Evolutionary conservation across 352 stramenopile species (phyloP).

Genomic region (Pythium chondricola): DNA sequence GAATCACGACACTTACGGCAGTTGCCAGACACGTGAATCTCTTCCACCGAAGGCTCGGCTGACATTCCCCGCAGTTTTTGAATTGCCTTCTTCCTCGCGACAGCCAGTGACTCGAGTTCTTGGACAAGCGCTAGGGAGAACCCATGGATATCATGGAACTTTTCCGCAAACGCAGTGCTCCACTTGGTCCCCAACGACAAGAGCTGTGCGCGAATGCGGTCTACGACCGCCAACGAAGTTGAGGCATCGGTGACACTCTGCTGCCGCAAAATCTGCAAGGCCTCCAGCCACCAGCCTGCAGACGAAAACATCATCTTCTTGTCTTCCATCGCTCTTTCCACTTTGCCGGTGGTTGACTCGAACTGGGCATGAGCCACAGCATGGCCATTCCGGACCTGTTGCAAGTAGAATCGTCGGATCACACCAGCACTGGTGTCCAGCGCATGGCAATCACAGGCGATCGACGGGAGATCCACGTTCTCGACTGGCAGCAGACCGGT

Average conservation of each 20-base stretch:
- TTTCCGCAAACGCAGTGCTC: constrained; percentile 32
- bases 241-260: not conserved
- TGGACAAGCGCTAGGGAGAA: constrained; percentile 42
- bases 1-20: constrained; percentile 54
- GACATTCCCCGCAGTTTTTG: constrained; percentile 31
- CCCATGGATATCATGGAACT: constrained; percentile 37
- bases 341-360: not conserved
- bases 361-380: constrained; percentile 2
- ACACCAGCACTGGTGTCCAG: constrained; percentile 1
- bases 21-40: constrained; percentile 62
- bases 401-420: constrained; percentile 16
- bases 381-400: constrained; percentile 7
- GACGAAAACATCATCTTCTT: constrained; percentile 30
- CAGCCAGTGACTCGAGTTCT: constrained; percentile 40
- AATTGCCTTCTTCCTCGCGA: constrained; percentile 26
- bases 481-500: constrained; percentile 5
- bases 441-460: constrained; percentile 28
- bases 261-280: constrained; percentile 28
- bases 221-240: constrained; percentile 19
- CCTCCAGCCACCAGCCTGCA: constrained; percentile 42
- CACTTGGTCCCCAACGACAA: constrained; percentile 39
- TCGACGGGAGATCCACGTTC: constrained; percentile 6
- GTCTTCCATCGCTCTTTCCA: constrained; percentile 8
- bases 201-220: constrained; percentile 40
- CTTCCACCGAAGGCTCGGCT: constrained; percentile 24